Base-by-base conservation (phyloP, 1,139 yeast genomes). In the Kurtzmaniella quercitrusa region DNA sequence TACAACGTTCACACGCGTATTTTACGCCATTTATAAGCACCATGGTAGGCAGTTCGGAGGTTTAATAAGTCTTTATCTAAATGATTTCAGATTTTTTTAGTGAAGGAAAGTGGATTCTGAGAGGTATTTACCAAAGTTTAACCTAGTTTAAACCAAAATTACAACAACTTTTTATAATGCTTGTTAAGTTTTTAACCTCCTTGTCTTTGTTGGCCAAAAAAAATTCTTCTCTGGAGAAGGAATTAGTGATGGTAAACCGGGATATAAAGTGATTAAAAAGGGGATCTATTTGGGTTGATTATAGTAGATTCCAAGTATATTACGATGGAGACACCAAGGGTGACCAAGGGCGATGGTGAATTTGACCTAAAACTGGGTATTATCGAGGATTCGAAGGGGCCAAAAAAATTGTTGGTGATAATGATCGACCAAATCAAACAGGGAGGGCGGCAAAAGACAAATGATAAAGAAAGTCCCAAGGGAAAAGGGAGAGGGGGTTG, bases 1-100 rank as follows among this genome's bases (percentile, higher is more conserved):
- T 90, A 65, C 98, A 93, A 52, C 97, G 73, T 63, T 87, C 96
- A 62, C 98, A 91, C 47, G 98, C 98, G 65, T 90, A 91, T 62
- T 93, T 91, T 52, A 87, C 84, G 34, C 97, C 97, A 59, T 90
- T 88, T 45, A 91, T 81, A 46, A 86, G 73, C 45, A 91, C 96
- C 97, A 90, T 90, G 2, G n/a, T 17, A 8, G 23, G 16, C 6
- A 14, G 33, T 6, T 6, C 15, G 10, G n/a, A n/a, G n/a, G n/a
- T n/a, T n/a, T n/a, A n/a, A n/a, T n/a, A n/a, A n/a, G n/a, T n/a
- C n/a, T n/a, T n/a, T n/a, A n/a, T n/a, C n/a, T n/a, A n/a, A n/a
- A n/a, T n/a, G n/a, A n/a, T n/a, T n/a, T n/a, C n/a, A n/a, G n/a
- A n/a, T n/a, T n/a, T n/a, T 12, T 27, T 12, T 14, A 27, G 10